A percentile compares a stretch with the other conserved stretches of the same genome.
phyloP scores from a whole-genome alignment of 2,329 filamentous ascomycete genomes.

The Conoideocrella luteorostrata region DNA sequence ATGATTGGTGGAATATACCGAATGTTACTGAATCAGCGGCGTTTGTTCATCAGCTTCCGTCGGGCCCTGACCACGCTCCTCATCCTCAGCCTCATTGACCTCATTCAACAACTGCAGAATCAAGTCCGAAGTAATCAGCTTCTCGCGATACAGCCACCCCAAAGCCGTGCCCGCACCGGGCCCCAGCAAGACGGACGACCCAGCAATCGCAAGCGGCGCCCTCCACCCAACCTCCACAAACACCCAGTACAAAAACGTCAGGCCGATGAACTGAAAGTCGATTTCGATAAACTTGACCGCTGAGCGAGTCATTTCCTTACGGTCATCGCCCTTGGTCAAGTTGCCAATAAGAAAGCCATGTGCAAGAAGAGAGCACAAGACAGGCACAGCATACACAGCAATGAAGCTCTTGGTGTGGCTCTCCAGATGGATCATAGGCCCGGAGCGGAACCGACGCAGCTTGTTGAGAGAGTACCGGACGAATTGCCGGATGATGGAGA shows the following conservation, averaged over 20 bases:
- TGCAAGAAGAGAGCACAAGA: slow-evolving; percentile 35
- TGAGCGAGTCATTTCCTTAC: slow-evolving; percentile 43
- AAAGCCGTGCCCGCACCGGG: slow-evolving; percentile 32
- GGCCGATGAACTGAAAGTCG: slow-evolving; percentile 36
- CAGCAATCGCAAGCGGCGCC: slow-evolving; percentile 26
- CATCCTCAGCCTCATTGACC: slow-evolving; percentile 11
- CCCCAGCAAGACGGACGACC: slow-evolving; percentile 24
- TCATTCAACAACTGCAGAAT: slow-evolving; percentile 12
- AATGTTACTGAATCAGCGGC: slow-evolving; percentile 26
- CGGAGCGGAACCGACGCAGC: slow-evolving; percentile 19
- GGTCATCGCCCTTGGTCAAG: slow-evolving; percentile 34
- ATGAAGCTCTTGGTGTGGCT: slow-evolving; percentile 30
- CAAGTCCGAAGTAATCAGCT: slow-evolving; percentile 20
- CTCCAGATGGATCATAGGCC: slow-evolving; percentile 35
- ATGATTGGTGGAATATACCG: no score
- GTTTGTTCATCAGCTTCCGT: slow-evolving; percentile 26
- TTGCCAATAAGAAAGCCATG: slow-evolving; percentile 37
- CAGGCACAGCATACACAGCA: slow-evolving; percentile 39
- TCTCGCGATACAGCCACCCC: slow-evolving; percentile 34
- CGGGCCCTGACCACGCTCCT: slow-evolving; percentile 2
- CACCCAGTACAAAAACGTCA: slow-evolving; percentile 48
- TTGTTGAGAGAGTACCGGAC: slow-evolving; percentile 23
- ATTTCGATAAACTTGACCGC: slow-evolving; percentile 40
- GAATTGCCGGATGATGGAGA: slow-evolving; percentile 34
- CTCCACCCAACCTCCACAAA: slow-evolving; percentile 43